Conservation (phyloP, 805 yeast species). For the Wickerhamomyces tratensis region DNA sequence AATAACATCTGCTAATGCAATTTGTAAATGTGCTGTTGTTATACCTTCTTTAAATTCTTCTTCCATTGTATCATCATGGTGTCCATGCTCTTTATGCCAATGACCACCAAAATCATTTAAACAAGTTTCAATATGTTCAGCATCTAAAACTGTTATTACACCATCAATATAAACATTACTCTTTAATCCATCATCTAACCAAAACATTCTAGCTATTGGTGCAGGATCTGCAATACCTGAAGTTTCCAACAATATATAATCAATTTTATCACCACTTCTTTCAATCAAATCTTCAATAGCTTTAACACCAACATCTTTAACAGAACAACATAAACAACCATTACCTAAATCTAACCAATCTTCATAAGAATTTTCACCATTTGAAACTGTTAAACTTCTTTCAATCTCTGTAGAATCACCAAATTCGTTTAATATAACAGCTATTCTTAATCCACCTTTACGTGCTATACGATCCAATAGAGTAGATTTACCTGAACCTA, state of each 20-base stretch:
- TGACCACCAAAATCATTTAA: conserved; percentile 68
- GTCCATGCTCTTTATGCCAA: conserved; percentile 43
- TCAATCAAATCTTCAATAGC: conserved; percentile 86
- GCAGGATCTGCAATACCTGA: conserved; percentile 98
- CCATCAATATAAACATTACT: conserved; percentile 88
- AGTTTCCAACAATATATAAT: conserved; percentile 87
- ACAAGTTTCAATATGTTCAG: conserved; percentile 53
- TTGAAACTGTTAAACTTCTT: conserved; percentile 64
- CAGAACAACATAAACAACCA: conserved; percentile 95
- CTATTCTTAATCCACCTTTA: conserved; percentile 64
- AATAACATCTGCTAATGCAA: conserved; percentile 82
- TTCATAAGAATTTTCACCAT: conserved; percentile 47
- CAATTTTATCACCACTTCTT: conserved; percentile 62
- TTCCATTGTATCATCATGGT: conserved; percentile 25
- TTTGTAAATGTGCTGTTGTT: conserved; percentile 82
- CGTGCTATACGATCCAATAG: conserved; percentile 65
- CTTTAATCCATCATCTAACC: conserved; percentile 87
- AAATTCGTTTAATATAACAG: conserved; percentile 87
- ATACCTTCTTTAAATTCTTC: conserved; percentile 21
- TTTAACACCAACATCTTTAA: conserved; percentile 87
- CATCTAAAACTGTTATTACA: conserved; percentile 79
- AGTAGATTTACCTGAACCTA: conserved; percentile 93
- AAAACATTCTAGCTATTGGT: conserved; percentile 94
- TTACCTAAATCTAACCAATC: conserved; percentile 97
- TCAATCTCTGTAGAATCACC: conserved; percentile 90